Evolutionary conservation across 2,329 filamentous ascomycete species (phyloP).

Genomic region (Nothophaeocryptopus gaeumannii): DNA sequence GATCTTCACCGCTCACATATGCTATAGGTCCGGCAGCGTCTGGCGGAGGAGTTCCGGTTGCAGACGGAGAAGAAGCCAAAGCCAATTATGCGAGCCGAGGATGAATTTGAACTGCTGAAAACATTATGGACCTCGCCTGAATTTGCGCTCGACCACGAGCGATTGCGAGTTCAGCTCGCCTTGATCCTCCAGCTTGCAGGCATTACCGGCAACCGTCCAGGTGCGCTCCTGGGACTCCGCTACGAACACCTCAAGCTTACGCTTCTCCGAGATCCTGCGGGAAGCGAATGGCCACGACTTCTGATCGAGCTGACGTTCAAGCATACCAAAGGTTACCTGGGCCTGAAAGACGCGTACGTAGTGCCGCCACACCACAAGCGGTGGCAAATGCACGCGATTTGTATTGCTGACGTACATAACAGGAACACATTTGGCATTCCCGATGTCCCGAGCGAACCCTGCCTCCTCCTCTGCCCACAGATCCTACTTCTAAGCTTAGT

Average conservation of each 20-base stretch:
- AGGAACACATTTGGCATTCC: slow-evolving; percentile 20
- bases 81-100: slow-evolving; percentile 9
- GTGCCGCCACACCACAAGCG: not conserved
- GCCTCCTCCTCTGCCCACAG: slow-evolving; percentile 20
- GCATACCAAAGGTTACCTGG: slow-evolving; percentile 21
- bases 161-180: slow-evolving; percentile 16
- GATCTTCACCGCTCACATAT: not conserved
- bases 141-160: slow-evolving; percentile 17
- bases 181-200: slow-evolving; percentile 15
- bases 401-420: not conserved
- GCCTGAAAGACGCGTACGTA: slow-evolving; percentile 20
- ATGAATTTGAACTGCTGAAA: slow-evolving; percentile 23
- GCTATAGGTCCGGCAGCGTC: slow-evolving; percentile 1
- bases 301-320: slow-evolving; percentile 20
- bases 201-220: slow-evolving; percentile 17
- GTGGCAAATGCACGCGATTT: not conserved
- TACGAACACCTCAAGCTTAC: slow-evolving; percentile 16
- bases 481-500: slow-evolving; percentile 15
- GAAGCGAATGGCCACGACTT: slow-evolving; percentile 14
- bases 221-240: slow-evolving; percentile 14
- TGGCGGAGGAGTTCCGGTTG: slow-evolving; percentile 16
- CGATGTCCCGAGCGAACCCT: slow-evolving; percentile 15
- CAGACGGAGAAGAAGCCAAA: slow-evolving; percentile 20
- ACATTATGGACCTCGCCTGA: slow-evolving; percentile 18
- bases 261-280: slow-evolving; percentile 18